phyloP scores from a whole-genome alignment of 2,329 filamentous ascomycete species.

The Elsinoe arachidis region DNA sequence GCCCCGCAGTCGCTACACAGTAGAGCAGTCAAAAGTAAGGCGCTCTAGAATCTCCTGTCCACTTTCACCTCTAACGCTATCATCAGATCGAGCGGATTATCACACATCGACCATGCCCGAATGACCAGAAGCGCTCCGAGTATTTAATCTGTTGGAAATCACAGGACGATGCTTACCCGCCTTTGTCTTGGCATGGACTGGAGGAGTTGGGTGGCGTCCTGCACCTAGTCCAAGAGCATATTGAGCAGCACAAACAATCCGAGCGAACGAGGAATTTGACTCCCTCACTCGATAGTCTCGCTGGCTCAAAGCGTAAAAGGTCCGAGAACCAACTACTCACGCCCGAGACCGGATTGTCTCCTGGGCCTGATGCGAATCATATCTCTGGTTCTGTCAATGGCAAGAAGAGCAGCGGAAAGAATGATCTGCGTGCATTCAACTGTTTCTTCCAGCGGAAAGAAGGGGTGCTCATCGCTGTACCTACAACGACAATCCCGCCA shows the following conservation, averaged over 20 bases:
- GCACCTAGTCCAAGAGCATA: constrained; percentile 35
- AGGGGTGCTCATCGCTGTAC: constrained; percentile 28
- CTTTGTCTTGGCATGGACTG: constrained; percentile 37
- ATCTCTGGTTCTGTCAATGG: not conserved
- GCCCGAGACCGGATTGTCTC: constrained; percentile 7
- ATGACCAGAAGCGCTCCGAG: constrained; percentile 19
- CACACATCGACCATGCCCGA: not conserved
- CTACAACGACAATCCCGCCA: constrained; percentile 18
- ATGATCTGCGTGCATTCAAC: constrained; percentile 31
- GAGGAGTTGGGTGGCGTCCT: constrained; percentile 32
- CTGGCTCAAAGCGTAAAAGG: constrained; percentile 23
- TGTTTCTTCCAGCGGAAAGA: constrained; percentile 30
- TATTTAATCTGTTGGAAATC: constrained; percentile 37
- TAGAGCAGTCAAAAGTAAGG: not conserved
- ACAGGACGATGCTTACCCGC: constrained; percentile 18
- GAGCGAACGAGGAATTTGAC: not conserved
- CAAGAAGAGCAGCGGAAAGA: not conserved
- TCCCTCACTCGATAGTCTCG: not conserved
- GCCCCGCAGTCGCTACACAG: constrained; percentile 1
- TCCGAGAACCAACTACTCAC: constrained; percentile 21
- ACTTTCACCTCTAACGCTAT: not conserved
- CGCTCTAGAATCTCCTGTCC: not conserved
- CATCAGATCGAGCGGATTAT: not conserved
- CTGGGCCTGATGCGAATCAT: not conserved
- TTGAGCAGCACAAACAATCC: constrained; percentile 22